These are phyloP conservation scores for Leavenworthia alabamica DNA, from an alignment of 345 rosid species.

Conservation along the genomic window DNA sequence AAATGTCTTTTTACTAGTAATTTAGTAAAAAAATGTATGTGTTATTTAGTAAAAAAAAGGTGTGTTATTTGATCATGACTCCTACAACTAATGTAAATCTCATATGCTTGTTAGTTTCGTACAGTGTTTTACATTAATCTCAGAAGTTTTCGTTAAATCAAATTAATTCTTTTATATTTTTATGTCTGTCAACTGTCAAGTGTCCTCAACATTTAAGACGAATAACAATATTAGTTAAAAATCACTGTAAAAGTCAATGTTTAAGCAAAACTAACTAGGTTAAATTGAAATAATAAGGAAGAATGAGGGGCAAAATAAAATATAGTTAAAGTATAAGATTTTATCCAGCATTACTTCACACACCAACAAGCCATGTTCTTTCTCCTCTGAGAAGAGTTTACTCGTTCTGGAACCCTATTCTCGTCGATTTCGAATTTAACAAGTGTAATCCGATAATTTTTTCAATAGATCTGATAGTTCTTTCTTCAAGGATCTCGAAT, in stretches of 20 bases:
- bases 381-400: slow-evolving; percentile 8
- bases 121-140: too few relatives aligned
- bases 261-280: not conserved
- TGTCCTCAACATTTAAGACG: not conserved
- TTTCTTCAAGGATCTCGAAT: slow-evolving; percentile 3
- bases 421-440: not conserved
- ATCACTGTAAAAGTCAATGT: too few relatives aligned
- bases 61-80: too few relatives aligned
- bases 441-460: not conserved
- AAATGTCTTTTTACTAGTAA: too few relatives aligned
- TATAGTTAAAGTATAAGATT: slow-evolving; percentile 3
- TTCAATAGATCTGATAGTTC: slow-evolving; percentile 14
- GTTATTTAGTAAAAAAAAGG: too few relatives aligned
- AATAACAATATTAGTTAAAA: not conserved
- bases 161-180: not conserved
- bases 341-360: slow-evolving; percentile 4
- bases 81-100: too few relatives aligned
- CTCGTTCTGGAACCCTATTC: slow-evolving; percentile 23
- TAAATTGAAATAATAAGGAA: not conserved
- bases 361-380: slow-evolving; percentile 5
- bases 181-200: not conserved
- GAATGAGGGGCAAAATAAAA: slow-evolving; percentile 2
- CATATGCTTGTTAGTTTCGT: too few relatives aligned
- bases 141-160: not conserved
- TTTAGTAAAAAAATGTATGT: too few relatives aligned